Conservation (phyloP, 1,284 basidiomycete species). For the Moesziomyces sp. region DNA sequence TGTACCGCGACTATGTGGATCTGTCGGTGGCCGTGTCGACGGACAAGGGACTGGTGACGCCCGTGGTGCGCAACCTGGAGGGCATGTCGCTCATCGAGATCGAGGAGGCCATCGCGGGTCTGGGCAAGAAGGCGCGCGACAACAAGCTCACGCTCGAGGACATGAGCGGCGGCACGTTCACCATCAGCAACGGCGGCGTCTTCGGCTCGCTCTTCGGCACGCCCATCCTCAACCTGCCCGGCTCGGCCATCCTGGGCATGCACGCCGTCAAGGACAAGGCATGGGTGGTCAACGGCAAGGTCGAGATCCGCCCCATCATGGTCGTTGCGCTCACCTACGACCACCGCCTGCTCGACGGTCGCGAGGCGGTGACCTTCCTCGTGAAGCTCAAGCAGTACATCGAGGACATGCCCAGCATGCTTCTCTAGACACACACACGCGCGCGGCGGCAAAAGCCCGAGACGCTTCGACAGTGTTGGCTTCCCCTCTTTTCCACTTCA, state of each 20-base stretch:
- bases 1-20: slow-evolving; percentile 84
- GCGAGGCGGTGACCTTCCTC: slow-evolving; percentile 97
- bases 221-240: slow-evolving; percentile 92
- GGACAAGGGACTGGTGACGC: slow-evolving; percentile 96
- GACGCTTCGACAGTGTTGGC: neutral
- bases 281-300: slow-evolving; percentile 77
- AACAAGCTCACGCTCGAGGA: slow-evolving; percentile 90
- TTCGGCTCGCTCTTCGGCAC: slow-evolving; percentile 97
- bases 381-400: slow-evolving; percentile 74
- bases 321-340: slow-evolving; percentile 86
- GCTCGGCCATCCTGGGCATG: slow-evolving; percentile 94
- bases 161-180: slow-evolving; percentile 92
- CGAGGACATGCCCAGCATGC: slow-evolving; percentile 66
- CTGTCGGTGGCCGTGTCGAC: slow-evolving; percentile 88
- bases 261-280: slow-evolving; percentile 94
- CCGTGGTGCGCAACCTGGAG: slow-evolving; percentile 92
- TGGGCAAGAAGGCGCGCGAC: slow-evolving; percentile 95
- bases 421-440: slow-evolving; percentile 32
- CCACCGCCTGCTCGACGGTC: slow-evolving; percentile 92
- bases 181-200: slow-evolving; percentile 98
- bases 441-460: neutral
- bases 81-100: slow-evolving; percentile 87
- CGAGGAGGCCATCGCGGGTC: slow-evolving; percentile 87
- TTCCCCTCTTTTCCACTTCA: neutral
- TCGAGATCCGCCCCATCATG: slow-evolving; percentile 94